These are phyloP conservation scores for Neopestalotiopsis clavispora DNA, from an alignment of 2,329 filamentous ascomycete species.

Conservation along the genomic window DNA sequence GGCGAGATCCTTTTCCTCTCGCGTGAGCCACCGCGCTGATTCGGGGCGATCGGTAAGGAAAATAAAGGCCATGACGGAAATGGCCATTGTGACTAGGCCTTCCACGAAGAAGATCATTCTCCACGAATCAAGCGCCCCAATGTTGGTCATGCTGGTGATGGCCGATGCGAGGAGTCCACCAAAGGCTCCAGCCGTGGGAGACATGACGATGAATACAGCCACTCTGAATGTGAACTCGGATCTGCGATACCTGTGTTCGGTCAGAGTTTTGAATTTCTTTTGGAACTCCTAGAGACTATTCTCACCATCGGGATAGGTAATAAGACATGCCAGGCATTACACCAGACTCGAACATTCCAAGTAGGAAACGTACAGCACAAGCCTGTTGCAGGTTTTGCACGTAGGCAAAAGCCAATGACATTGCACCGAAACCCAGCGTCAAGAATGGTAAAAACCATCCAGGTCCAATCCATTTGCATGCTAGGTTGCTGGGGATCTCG, in stretches of 20 bases:
- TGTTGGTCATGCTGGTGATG: conserved; percentile 64
- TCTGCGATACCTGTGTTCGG: conserved; percentile 54
- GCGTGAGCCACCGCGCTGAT: conserved; percentile 68
- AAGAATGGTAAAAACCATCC: conserved; percentile 72
- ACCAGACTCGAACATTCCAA: conserved; percentile 74
- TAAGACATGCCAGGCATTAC: conserved; percentile 78
- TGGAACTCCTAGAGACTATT: not conserved
- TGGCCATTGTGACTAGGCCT: conserved; percentile 57
- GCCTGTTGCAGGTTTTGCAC: conserved; percentile 56
- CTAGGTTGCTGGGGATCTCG: conserved; percentile 71
- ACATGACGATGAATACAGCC: conserved; percentile 72
- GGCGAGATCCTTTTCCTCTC: conserved; percentile 70
- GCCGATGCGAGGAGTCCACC: conserved; percentile 69
- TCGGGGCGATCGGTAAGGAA: conserved; percentile 72
- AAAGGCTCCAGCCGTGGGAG: conserved; percentile 72
- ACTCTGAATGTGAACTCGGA: conserved; percentile 71
- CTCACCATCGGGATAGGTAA: conserved; percentile 69
- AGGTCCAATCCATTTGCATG: conserved; percentile 73
- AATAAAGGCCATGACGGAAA: conserved; percentile 65
- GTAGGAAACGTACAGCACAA: conserved; percentile 68
- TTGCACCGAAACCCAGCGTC: conserved; percentile 66
- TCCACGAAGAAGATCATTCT: conserved; percentile 38
- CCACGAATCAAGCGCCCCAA: conserved; percentile 41
- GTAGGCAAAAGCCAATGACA: conserved; percentile 69
- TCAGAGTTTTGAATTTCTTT: not conserved